Percentiles rank a stretch among this genome's conserved stretches.
Conservation (phyloP, 2,329 filamentous ascomycete species). For the Reticulascus tulasneorum region DNA sequence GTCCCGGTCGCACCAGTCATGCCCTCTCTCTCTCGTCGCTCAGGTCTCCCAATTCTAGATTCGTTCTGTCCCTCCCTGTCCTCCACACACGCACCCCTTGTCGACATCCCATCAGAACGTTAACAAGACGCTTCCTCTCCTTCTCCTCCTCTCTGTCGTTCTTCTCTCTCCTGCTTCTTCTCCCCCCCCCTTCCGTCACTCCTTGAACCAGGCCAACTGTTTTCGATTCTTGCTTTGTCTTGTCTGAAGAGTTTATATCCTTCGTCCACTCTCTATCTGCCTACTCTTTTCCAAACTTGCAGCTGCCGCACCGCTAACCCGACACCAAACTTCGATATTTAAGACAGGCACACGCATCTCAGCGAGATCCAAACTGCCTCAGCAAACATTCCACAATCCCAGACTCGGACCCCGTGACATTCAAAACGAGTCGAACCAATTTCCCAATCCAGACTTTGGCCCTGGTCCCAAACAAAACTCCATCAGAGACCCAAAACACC, state of each 20-base stretch:
- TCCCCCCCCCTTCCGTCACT: not conserved
- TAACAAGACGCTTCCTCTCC: not conserved
- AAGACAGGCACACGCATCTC: slow-evolving; percentile 7
- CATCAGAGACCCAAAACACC: too few species aligned
- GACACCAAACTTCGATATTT: not conserved
- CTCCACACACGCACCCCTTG: too few species aligned
- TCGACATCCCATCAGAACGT: not conserved
- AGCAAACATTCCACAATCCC: slow-evolving; percentile 1
- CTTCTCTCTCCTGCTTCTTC: not conserved
- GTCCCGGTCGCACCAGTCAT: not conserved
- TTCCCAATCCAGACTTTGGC: not conserved
- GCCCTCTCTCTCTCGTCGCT: not conserved
- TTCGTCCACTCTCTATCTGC: not conserved
- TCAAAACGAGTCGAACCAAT: not conserved
- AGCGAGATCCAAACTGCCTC: slow-evolving; percentile 3
- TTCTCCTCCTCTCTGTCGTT: not conserved
- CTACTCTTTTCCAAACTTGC: not conserved
- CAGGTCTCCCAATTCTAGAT: not conserved
- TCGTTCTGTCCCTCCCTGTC: slow-evolving; percentile 2
- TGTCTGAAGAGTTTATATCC: not conserved
- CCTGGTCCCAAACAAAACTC: not conserved
- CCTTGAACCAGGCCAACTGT: not conserved
- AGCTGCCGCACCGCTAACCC: not conserved
- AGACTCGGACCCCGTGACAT: not conserved
- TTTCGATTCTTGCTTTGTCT: not conserved